Base-by-base conservation (phyloP, 1,284 basidiomycete genomes). In the Trichosporon coremiiforme region DNA sequence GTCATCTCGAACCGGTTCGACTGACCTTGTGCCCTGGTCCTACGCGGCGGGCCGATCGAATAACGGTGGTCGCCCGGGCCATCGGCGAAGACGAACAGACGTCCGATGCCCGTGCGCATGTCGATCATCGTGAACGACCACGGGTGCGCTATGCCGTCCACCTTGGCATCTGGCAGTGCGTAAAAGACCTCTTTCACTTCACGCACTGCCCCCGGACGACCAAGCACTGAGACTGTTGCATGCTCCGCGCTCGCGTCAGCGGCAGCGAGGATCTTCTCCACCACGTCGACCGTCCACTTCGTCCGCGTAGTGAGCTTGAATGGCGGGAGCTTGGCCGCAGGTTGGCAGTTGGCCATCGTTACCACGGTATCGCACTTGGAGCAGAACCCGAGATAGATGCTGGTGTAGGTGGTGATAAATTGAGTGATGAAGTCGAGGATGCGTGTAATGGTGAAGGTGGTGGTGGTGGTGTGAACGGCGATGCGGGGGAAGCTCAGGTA, bases 231-330 rank as follows among this genome's bases (percentile, higher is more conserved):
- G 20, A 53, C 20, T 7, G 47, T 53, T 7, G 47, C n/a, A 1
- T 17, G n/a, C 8, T 22, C 5, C 20, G 47, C 47, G n/a, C n/a
- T 53, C 20, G n/a, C 20, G 20, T 53, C 47, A 2, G 47, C 47
- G 20, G 20, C 20, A 15, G 47, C n/a, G 47, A 53, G 47, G 8
- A 53, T 6, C 3, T 20, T 9, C 47, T 53, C 47, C 3, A 53
- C 47, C n/a, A 53, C 20, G 20, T 53, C 47, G 47, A 53, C 20
- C 8, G 47, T 53, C 47, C 47, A 53, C 47, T 53, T 53, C 20
- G 47, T 5, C 9, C 47, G 20, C 5, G 4, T 12, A n/a, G 47
- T 53, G 47, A 53, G 47, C n/a, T 4, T 17, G n/a, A 53, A 53
- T 12, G 47, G 47, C 1, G 47, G 15, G n/a, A n/a, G n/a, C n/a